Conservation (phyloP, 805 yeast genomes). For the Pichia nakasei region DNA sequence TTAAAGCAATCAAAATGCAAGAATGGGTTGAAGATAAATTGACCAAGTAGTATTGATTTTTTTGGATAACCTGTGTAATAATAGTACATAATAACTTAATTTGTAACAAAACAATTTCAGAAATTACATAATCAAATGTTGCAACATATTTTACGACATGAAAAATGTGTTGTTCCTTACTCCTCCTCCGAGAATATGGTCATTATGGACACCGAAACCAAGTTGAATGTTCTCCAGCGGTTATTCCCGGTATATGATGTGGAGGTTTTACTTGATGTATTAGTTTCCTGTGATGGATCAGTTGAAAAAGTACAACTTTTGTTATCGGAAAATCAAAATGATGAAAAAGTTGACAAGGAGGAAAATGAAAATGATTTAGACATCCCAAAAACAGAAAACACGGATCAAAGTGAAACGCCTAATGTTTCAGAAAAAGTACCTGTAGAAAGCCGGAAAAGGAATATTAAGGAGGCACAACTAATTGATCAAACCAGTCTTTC, state of each 20-base stretch:
- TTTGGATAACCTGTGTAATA: background rate
- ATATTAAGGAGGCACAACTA: too few species aligned
- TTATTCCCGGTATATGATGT: conserved; percentile 37
- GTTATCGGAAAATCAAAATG: background rate
- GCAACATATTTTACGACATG: background rate
- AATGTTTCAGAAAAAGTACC: background rate
- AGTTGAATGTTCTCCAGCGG: conserved; percentile 28
- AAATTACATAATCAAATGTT: too few species aligned
- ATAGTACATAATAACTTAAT: background rate
- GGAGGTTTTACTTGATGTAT: conserved; percentile 39
- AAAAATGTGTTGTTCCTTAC: background rate
- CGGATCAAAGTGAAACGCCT: too few species aligned
- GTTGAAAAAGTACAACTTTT: background rate
- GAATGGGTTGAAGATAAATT: conserved; percentile 11
- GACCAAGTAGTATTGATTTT: background rate
- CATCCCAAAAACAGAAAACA: background rate
- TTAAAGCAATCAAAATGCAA: conserved; percentile 26
- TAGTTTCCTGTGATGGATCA: conserved; percentile 47
- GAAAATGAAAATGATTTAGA: too few species aligned
- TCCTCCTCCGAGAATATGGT: too few species aligned
- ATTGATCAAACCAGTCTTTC: background rate
- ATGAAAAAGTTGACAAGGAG: too few species aligned
- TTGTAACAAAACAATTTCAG: background rate
- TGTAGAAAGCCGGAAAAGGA: background rate
- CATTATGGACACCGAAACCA: conserved; percentile 31